Evolutionary conservation across 169 alveolate species (phyloP).

Genomic region (Theileria sp.): DNA sequence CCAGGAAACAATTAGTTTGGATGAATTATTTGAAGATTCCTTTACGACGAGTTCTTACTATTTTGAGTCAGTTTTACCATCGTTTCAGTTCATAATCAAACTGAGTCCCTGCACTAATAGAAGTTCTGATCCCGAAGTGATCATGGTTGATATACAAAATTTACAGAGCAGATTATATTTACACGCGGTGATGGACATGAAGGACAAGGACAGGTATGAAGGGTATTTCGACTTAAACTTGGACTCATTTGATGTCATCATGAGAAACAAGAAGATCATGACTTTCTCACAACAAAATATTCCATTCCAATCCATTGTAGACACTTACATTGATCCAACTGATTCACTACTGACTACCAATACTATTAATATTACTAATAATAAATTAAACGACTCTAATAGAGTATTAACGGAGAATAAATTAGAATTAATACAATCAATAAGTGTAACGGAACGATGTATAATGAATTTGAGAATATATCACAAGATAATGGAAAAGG

Average conservation of each 20-base stretch:
- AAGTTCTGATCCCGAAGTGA: constrained; percentile 15
- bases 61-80: constrained; percentile 52
- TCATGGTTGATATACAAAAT: constrained; percentile 34
- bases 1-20: constrained; percentile 46
- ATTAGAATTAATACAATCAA: background rate
- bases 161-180: constrained; percentile 34
- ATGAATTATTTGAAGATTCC: constrained; percentile 53
- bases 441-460: constrained; percentile 11
- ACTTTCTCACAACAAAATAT: constrained; percentile 17
- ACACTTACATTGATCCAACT: background rate
- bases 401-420: too few species aligned
- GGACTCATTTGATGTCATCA: constrained; percentile 51
- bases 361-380: too few species aligned
- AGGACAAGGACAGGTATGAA: constrained; percentile 58
- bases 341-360: background rate
- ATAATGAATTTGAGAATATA: constrained; percentile 38
- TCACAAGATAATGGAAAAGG: constrained; percentile 53
- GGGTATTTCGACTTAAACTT: constrained; percentile 48
- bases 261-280: constrained; percentile 32
- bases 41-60: constrained; percentile 53
- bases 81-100: constrained; percentile 42
- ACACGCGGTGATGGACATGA: constrained; percentile 50
- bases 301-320: background rate
- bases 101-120: background rate
- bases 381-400: too few species aligned